Evolutionary conservation across 345 rosid genomes (phyloP).

Genomic region (Heritiera fomes): DNA sequence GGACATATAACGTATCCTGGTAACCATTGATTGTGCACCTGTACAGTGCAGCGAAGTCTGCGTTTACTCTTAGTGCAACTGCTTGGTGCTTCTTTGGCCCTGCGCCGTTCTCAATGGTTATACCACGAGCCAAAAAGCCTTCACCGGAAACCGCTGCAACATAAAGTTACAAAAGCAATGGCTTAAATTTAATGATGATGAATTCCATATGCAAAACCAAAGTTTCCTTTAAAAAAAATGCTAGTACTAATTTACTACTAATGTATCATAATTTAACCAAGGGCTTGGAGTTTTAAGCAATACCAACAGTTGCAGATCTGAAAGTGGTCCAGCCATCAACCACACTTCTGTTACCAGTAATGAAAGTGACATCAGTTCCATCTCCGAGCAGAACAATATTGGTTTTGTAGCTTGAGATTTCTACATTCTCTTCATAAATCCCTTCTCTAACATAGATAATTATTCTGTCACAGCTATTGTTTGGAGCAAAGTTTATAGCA

Average conservation of each 20-base stretch:
- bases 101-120: conserved; percentile 71
- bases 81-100: conserved; percentile 84
- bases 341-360: conserved; percentile 66
- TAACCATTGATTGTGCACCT: conserved; percentile 59
- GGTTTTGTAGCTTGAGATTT: conserved; percentile 63
- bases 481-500: conserved; percentile 73
- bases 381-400: conserved; percentile 76
- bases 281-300: background rate
- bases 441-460: conserved; percentile 66
- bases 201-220: background rate
- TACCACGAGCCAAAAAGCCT: conserved; percentile 75
- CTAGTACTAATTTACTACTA: too few relatives aligned
- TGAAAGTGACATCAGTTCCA: conserved; percentile 61
- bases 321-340: conserved; percentile 91
- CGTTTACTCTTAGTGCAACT: conserved; percentile 67
- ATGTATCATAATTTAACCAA: background rate
- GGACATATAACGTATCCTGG: conserved; percentile 74
- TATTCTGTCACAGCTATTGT: conserved; percentile 55
- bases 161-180: background rate
- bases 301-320: conserved; percentile 94
- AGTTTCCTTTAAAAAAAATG: background rate
- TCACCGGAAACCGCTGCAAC: conserved; percentile 72
- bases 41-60: conserved; percentile 67
- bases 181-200: background rate
- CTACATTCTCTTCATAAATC: conserved; percentile 65